Base-by-base conservation (phyloP, 768 basidiomycete species). In the Paxillus rubicundulus region DNA sequence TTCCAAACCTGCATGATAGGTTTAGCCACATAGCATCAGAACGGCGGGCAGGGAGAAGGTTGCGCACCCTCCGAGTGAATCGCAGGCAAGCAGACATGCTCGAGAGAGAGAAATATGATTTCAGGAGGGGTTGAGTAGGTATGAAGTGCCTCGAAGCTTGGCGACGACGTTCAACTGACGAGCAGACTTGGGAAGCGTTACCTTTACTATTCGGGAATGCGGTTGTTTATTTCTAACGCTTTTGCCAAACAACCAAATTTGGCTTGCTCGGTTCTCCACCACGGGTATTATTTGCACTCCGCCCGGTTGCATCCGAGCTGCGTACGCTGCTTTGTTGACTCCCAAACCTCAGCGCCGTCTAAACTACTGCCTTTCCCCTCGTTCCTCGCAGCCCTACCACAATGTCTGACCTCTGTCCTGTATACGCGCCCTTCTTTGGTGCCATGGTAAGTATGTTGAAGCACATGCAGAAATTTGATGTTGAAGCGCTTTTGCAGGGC, bases 341-440 rank as follows among this genome's bases (percentile, higher is more conserved):
- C 30, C 37, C 48, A 21, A 45, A 52, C 56, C 45, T 32, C 39
- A 41, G 28, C 39, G 12, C 39, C 32, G 13, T 17, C 32, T 36
- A 21, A 8, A 38, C 20, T 20, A 38, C 20, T 20, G 5, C 30
- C 39, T 46, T 21, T 6, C 38, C 37, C n/a, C 50, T 52, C 43
- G 33, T 49, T 50, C 45, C 40, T 17, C 30, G 30, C 53, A 53
- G 9, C 28, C 27, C 42, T 36, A 55, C 49, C 43, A 43, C 51
- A 54, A 87, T 87, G 84, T 83, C 87, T 66, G 90, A 92, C 63
- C 77, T 88, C 57, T 93, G 90, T 72, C 90, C 90, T 17, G 93
- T 96, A 48, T 98, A 98, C 74, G 90, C 96, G 52, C 96, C 96
- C 61, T 98, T 98, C 80, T 99, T 99, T 65, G 92, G 92, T 64